Conservation (phyloP, 176 grass and related monocot species). For the Oryza officinalis region DNA sequence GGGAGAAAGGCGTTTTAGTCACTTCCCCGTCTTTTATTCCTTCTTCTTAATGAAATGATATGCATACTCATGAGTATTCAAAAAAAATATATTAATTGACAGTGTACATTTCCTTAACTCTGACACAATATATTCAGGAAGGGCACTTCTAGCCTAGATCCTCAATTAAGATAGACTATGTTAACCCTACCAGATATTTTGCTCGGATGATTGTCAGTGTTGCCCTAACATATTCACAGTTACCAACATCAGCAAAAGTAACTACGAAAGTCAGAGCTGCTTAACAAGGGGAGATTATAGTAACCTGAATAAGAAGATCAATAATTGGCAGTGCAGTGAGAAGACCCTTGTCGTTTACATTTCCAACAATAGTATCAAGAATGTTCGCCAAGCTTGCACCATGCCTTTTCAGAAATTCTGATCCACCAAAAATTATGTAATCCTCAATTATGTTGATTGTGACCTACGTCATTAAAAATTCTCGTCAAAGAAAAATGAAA, state of each 20-base stretch:
- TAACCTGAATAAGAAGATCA: conserved; percentile 97
- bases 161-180: conserved; percentile 5
- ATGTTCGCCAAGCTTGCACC: conserved; percentile 71
- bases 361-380: conserved; percentile 79
- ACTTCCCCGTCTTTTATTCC: too few relatives aligned
- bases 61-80: too few relatives aligned
- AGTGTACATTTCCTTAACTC: neutral
- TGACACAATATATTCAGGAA: conserved; percentile 10
- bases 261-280: conserved; percentile 7
- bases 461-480: conserved; percentile 47
- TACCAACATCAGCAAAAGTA: conserved; percentile 29
- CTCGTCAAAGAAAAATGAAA: conserved; percentile 23
- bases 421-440: conserved; percentile 87
- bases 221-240: conserved; percentile 7
- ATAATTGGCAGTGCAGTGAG: conserved; percentile 69
- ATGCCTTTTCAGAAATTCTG: conserved; percentile 89
- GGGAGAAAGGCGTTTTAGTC: too few relatives aligned
- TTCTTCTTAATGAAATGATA: too few relatives aligned
- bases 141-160: neutral
- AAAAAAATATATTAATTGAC: conserved; percentile 4
- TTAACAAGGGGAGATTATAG: conserved; percentile 6
- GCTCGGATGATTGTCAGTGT: neutral
- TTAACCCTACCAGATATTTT: neutral
- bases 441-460: conserved; percentile 80
- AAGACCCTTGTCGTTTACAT: conserved; percentile 93